A percentile compares a stretch with the other conserved stretches of the same genome.
Evolutionary conservation across 192 early-diverging fungal genomes (phyloP).

Genomic region (Umbelopsis ramanniana): DNA sequence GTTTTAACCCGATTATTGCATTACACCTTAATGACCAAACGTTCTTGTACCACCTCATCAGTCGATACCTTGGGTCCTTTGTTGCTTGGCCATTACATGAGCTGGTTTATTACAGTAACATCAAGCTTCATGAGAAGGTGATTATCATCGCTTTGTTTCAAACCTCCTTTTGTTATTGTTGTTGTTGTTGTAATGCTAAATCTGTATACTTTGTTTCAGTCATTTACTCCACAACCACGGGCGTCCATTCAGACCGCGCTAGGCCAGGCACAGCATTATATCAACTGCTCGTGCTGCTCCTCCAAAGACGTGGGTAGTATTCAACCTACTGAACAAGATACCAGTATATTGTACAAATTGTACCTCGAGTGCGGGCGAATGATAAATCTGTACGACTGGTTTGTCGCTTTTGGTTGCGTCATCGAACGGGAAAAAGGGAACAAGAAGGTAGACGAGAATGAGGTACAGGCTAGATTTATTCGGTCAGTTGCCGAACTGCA

Average conservation of each 20-base stretch:
- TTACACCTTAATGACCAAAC: background rate
- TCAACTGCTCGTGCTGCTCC: slow-evolving; percentile 83
- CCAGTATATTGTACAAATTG: slow-evolving; percentile 86
- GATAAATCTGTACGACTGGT: slow-evolving; percentile 96
- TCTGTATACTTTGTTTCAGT: slow-evolving; percentile 39
- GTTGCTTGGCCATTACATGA: slow-evolving; percentile 72
- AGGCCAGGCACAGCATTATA: slow-evolving; percentile 74
- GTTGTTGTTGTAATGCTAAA: background rate
- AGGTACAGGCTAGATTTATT: slow-evolving; percentile 84
- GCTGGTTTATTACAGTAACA: slow-evolving; percentile 77
- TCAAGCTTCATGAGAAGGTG: slow-evolving; percentile 76
- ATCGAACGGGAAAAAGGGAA: slow-evolving; percentile 61
- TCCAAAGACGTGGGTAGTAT: slow-evolving; percentile 42
- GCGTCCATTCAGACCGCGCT: slow-evolving; percentile 85
- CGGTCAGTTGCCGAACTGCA: slow-evolving; percentile 85
- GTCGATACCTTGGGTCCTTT: slow-evolving; percentile 59
- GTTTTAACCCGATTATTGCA: too few species aligned
- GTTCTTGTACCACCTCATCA: slow-evolving; percentile 26
- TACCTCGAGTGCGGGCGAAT: slow-evolving; percentile 91
- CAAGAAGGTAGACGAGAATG: slow-evolving; percentile 47
- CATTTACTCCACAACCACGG: slow-evolving; percentile 84
- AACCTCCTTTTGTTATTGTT: background rate
- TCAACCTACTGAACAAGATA: slow-evolving; percentile 76
- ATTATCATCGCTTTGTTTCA: background rate
- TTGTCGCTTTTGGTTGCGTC: slow-evolving; percentile 80